Base-by-base conservation (phyloP, 108 stramenopile genomes). In the Chaetoceros muelleri region DNA sequence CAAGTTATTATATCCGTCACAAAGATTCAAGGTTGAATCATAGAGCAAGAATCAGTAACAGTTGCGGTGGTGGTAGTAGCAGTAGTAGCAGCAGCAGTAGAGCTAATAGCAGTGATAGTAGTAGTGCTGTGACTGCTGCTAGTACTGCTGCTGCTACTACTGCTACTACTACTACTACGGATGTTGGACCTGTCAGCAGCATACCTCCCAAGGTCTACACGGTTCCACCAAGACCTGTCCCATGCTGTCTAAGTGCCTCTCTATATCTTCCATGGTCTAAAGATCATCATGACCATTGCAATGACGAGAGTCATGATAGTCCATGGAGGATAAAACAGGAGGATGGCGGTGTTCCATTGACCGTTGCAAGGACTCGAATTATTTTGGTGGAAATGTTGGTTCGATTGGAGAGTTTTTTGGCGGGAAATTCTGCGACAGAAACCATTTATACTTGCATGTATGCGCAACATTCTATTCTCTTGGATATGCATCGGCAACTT, bases 381-480 rank as follows among this genome's bases (percentile, higher is more conserved):
- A 70, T 84, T 53, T 47, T 56, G 17, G 10, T 73, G 51, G 67
- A 73, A 62, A 67, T 45, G 25, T 31, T 76, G 27, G 27, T 80
- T 48, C 52, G 61, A 47, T 58, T 93, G 45, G 84, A 74, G 66
- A 48, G 69, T 22, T 48, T 74, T 48, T 48, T 81, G 46, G 79
- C 78, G 0, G 95, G 95, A 53, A 76, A 85, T 3, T 86, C 83
- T 8, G 76, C 88, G 27, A 85, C 77, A 19, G 95, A 96, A 55
- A 90, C 90, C 24, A 67, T 86, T 1, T 91, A 75, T 56, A 87
- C 89, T 13, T 85, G 82, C 61, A 57, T 93, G 0, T 94, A 90
- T 71, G 65, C 79, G 18, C 93, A 93, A 55, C 70, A 73, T 44
- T 57, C 64, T 18, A 85, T 89, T 16, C 53, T 88, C 49, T 10